Percentiles rank a stretch among this genome's conserved stretches.
Evolutionary conservation across 73 alveolate genomes (phyloP).

Genomic region (Paramecium tetraurelia): DNA sequence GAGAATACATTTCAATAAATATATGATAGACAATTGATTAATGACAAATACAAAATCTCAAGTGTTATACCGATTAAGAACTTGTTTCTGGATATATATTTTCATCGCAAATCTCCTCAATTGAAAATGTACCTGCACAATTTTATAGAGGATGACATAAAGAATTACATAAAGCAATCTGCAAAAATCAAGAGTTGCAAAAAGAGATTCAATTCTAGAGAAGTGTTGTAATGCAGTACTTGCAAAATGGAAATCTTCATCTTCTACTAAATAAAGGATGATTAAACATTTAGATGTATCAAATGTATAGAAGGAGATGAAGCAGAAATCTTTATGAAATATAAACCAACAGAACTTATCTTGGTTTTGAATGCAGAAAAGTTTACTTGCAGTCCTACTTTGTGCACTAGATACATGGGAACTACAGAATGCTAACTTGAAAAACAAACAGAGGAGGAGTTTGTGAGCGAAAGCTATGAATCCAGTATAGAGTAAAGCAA

Average conservation of each 20-base stretch:
- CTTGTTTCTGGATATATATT: constrained; percentile 61
- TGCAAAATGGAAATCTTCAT: constrained; percentile 22
- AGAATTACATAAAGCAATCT: background rate
- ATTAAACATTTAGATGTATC: background rate
- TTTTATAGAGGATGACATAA: background rate
- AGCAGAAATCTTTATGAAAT: background rate
- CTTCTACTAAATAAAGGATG: background rate
- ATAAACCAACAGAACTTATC: background rate
- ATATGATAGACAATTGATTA: constrained; percentile 58
- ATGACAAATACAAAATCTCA: constrained; percentile 42
- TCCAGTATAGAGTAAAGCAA: background rate
- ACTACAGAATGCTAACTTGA: background rate
- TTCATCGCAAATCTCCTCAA: background rate
- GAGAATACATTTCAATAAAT: constrained; percentile 47
- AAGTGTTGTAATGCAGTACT: background rate
- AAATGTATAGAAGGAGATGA: background rate
- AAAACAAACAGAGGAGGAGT: background rate
- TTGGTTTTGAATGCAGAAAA: background rate
- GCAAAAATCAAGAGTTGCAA: background rate
- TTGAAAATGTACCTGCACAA: background rate
- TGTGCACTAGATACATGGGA: constrained; percentile 15
- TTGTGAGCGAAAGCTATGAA: background rate
- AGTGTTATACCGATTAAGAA: constrained; percentile 62
- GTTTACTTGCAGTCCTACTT: background rate
- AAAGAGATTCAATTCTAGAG: background rate